Conservation (phyloP, 2,329 filamentous ascomycete species). For the Lachnellula willkommii region DNA sequence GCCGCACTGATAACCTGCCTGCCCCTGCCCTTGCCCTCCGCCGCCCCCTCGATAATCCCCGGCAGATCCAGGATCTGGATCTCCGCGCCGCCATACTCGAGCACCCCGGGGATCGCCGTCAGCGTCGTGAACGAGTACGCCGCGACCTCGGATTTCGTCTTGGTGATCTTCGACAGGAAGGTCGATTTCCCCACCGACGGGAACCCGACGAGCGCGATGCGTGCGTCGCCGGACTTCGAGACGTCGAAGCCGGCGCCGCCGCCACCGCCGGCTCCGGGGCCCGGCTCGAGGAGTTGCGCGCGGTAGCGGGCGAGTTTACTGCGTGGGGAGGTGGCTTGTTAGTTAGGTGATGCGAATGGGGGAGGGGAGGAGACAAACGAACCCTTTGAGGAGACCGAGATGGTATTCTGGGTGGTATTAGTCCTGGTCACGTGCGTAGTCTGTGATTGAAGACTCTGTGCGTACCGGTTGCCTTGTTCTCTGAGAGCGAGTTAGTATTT, state of each 20-base stretch:
- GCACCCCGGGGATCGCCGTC: constrained; percentile 92
- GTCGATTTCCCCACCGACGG: constrained; percentile 98
- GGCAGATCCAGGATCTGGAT: constrained; percentile 97
- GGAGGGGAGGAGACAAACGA: constrained; percentile 30
- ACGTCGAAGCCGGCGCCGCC: constrained; percentile 87
- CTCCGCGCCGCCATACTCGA: constrained; percentile 96
- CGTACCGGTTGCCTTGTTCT: constrained; percentile 98
- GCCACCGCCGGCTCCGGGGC: constrained; percentile 69
- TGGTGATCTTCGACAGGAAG: constrained; percentile 97
- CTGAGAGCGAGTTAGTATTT: constrained; percentile 41
- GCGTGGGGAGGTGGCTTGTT: constrained; percentile 5
- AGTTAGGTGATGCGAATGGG: neutral
- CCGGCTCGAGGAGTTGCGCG: constrained; percentile 89
- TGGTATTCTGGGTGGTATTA: constrained; percentile 71
- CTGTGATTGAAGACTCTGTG: constrained; percentile 13
- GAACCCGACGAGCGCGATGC: constrained; percentile 97
- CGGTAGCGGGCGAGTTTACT: constrained; percentile 94
- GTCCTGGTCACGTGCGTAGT: constrained; percentile 32
- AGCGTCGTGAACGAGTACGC: constrained; percentile 97
- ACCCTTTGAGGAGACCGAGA: constrained; percentile 96
- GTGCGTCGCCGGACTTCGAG: constrained; percentile 91
- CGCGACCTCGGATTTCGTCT: constrained; percentile 92
- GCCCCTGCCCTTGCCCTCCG: constrained; percentile 92
- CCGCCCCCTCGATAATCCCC: constrained; percentile 94
- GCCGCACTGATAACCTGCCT: constrained; percentile 95